phyloP scores from a whole-genome alignment of 352 stramenopile genomes.

The Globisporangium perplexum region DNA sequence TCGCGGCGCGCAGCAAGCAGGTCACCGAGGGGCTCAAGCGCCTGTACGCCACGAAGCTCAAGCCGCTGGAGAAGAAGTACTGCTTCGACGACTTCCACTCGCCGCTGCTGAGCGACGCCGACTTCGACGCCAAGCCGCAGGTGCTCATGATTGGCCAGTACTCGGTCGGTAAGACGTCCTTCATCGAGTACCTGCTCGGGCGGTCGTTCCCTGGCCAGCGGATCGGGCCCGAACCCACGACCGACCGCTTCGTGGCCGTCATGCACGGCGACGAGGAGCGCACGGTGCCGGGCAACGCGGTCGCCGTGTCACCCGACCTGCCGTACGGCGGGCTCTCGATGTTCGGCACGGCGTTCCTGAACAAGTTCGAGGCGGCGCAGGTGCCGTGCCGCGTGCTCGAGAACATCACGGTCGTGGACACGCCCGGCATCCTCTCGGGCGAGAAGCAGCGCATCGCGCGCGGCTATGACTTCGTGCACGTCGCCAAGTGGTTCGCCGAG shows the following conservation, averaged over 20 bases:
- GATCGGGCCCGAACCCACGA: constrained; percentile 97
- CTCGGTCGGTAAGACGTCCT: constrained; percentile 98
- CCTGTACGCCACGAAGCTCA: constrained; percentile 70
- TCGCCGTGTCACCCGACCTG: constrained; percentile 93
- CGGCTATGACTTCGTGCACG: constrained; percentile 95
- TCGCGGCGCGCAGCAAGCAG: constrained; percentile 55
- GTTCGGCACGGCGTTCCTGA: constrained; percentile 98
- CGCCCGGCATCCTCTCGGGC: constrained; percentile 96
- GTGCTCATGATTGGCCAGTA: constrained; percentile 98
- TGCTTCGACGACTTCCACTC: constrained; percentile 92
- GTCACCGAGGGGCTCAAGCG: constrained; percentile 81
- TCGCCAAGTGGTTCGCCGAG: constrained; percentile 93
- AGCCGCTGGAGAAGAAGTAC: constrained; percentile 89
- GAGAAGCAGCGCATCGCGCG: constrained; percentile 97
- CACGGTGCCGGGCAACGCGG: constrained; percentile 96
- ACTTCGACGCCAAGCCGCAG: constrained; percentile 97
- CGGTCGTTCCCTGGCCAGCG: constrained; percentile 95
- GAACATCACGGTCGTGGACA: constrained; percentile 98
- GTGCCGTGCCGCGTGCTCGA: constrained; percentile 91
- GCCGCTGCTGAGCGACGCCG: constrained; percentile 89
- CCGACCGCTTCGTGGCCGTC: constrained; percentile 96
- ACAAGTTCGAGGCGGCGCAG: constrained; percentile 96
- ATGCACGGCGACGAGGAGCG: constrained; percentile 97
- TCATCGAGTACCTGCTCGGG: constrained; percentile 96
- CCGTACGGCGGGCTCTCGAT: constrained; percentile 91